Conservation (phyloP, 192 early-diverging fungal species). For the Mortierella antarctica region DNA sequence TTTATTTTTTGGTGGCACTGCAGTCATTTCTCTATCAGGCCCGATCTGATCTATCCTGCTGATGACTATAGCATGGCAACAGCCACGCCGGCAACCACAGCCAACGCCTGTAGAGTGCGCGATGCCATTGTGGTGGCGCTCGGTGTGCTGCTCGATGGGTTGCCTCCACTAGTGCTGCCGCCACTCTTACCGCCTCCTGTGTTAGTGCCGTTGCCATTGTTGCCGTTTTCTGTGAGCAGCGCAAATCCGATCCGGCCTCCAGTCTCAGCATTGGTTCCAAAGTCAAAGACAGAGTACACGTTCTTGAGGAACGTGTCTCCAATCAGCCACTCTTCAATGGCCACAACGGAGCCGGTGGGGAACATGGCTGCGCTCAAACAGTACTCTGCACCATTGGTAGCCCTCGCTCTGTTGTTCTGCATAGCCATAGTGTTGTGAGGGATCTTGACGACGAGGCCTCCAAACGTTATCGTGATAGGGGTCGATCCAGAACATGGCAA, state of each 20-base stretch:
- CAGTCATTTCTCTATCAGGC: too few relatives aligned
- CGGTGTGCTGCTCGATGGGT: not conserved
- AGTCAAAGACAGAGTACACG: conserved; percentile 64
- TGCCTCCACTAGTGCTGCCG: not conserved
- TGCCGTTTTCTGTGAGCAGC: not conserved
- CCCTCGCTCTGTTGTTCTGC: conserved; percentile 24
- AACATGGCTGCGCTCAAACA: conserved; percentile 44
- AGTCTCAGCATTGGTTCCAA: conserved; percentile 35
- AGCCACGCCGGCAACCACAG: not conserved
- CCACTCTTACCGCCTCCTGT: not conserved
- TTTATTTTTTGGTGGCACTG: too few relatives aligned
- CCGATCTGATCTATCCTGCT: not conserved
- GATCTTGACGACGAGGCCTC: conserved; percentile 14
- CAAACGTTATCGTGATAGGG: conserved; percentile 38
- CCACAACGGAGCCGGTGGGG: conserved; percentile 4
- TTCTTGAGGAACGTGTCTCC: conserved; percentile 63
- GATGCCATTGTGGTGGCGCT: not conserved
- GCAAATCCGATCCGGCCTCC: conserved; percentile 61
- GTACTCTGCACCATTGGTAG: conserved; percentile 3
- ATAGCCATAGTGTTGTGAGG: conserved; percentile 47
- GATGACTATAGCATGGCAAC: not conserved
- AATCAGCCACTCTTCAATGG: conserved; percentile 52
- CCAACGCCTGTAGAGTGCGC: conserved; percentile 6
- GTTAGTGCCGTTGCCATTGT: not conserved
- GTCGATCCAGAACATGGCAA: conserved; percentile 52